Evolutionary conservation across 2,329 filamentous ascomycete species (phyloP).

Genomic region (Colletotrichum graminicola): DNA sequence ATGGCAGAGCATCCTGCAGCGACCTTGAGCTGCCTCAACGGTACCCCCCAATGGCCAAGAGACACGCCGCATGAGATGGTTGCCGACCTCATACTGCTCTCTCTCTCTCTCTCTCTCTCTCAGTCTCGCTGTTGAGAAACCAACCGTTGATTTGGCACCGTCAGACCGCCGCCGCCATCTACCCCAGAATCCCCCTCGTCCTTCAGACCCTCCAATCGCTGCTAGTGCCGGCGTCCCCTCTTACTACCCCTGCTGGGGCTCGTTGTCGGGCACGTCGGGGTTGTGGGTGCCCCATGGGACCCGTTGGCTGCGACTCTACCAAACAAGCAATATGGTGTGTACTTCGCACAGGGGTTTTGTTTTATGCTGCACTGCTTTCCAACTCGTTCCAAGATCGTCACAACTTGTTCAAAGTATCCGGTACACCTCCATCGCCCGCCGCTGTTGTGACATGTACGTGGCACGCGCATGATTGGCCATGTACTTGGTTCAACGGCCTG

Average conservation of each 20-base stretch:
- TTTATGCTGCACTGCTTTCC: neutral
- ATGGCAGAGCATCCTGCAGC: too few species aligned
- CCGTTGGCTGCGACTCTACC: slow-evolving; percentile 11
- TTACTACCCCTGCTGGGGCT: neutral
- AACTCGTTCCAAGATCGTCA: neutral
- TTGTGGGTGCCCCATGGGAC: slow-evolving; percentile 14
- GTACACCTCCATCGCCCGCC: neutral
- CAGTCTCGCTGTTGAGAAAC: neutral
- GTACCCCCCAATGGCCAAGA: neutral
- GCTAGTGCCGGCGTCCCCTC: neutral
- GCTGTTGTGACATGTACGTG: neutral
- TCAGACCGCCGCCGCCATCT: neutral
- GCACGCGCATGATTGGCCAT: neutral
- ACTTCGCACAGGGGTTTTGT: neutral
- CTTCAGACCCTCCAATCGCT: slow-evolving; percentile 15
- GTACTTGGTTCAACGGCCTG: slow-evolving; percentile 2
- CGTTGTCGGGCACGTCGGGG: slow-evolving; percentile 21
- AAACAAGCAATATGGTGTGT: neutral
- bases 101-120: neutral
- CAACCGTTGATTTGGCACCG: neutral
- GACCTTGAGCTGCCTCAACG: neutral
- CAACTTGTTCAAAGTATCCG: neutral
- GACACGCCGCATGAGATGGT: neutral
- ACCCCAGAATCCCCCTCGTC: slow-evolving; percentile 12
- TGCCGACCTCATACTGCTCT: neutral